Base-by-base conservation (phyloP, 1,284 basidiomycete species). In the Boletus smithii region DNA sequence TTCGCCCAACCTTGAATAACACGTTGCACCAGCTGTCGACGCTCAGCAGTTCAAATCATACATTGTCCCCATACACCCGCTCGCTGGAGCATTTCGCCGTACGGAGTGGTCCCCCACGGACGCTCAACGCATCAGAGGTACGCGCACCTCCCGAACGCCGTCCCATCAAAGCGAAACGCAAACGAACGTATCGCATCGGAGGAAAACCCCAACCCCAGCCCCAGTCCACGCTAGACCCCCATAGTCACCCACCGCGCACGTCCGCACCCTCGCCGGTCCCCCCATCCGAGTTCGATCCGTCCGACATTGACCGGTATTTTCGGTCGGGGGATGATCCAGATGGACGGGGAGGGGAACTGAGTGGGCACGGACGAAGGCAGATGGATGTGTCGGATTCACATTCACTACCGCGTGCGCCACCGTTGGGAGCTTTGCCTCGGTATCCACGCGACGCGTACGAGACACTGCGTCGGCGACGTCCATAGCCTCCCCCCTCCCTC, bases 81-180 rank as follows among this genome's bases (percentile, higher is more conserved):
- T 85, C 85, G 6, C 75, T 92, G 36, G 84, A 88, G 53, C 92
- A 95, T 69, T 94, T 94, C 63, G 91, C 91, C 5, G 91, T 95
- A 3, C 79, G 92, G 20, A 90, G 86, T 51, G 87, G 87, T 31
- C 91, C 88, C 2, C 87, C 77, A 40, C 74, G 77, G 49, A 70
- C 66, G 27, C 56, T 60, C 43, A 57, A 50, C 37, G 59, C 55
- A 16, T 55, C 18, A 24, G 64, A 50, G 11, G 50, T 68, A 13
- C 61, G 61, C 33, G 56, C 55, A 10, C 57, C 61, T 30, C 56
- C 59, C n/a, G 77, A 77, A 49, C 72, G 71, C 14, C 60, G 44
- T 3, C 77, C 80, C 4, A 73, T 84, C 42, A 91, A 88, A 61
- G 92, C 89, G 8, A 79, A 72, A 58, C 74, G 92, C 45, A 92